A percentile compares a stretch with the other conserved stretches of the same genome.
phyloP scores from a whole-genome alignment of 257 asterid genomes.

The Dorcoceras hygrometricum region DNA sequence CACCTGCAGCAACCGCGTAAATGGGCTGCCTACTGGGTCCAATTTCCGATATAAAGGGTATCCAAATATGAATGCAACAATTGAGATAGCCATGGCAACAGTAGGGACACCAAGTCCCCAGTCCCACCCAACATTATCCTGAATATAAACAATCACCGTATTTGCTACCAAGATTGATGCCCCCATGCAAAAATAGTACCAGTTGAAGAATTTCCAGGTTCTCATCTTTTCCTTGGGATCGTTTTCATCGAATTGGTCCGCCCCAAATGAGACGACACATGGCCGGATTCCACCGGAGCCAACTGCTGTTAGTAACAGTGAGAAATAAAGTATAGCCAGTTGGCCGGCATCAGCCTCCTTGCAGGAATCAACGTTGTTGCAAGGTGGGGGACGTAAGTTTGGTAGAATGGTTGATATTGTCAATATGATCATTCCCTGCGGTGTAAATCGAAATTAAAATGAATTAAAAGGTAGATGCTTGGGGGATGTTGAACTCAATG shows the following conservation, averaged over 20 bases:
- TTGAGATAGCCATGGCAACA: slow-evolving; percentile 65
- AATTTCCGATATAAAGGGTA: slow-evolving; percentile 69
- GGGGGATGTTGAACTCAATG: too few species aligned
- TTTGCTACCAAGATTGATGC: slow-evolving; percentile 73
- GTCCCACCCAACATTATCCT: slow-evolving; percentile 86
- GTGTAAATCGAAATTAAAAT: background rate
- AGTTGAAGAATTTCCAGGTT: slow-evolving; percentile 89
- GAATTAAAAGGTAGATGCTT: too few species aligned
- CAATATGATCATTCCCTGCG: slow-evolving; percentile 73
- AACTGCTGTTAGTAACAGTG: slow-evolving; percentile 62
- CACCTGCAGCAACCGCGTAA: slow-evolving; percentile 77
- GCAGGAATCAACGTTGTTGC: slow-evolving; percentile 43
- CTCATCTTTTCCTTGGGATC: slow-evolving; percentile 54
- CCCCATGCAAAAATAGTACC: slow-evolving; percentile 93
- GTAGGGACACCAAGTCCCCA: slow-evolving; percentile 84
- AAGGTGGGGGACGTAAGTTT: slow-evolving; percentile 63
- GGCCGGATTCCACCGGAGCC: slow-evolving; percentile 88
- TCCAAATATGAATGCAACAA: slow-evolving; percentile 56
- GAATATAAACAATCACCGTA: slow-evolving; percentile 73
- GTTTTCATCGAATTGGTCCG: slow-evolving; percentile 78
- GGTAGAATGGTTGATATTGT: slow-evolving; percentile 69
- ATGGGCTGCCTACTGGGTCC: slow-evolving; percentile 91
- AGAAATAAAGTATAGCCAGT: slow-evolving; percentile 54
- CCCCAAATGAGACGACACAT: slow-evolving; percentile 82
- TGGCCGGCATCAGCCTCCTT: slow-evolving; percentile 56